Evolutionary conservation across 108 stramenopile species (phyloP), one percentile per base, ranked within the genome.

Genomic region (Hondaea fermentalgiana): DNA sequence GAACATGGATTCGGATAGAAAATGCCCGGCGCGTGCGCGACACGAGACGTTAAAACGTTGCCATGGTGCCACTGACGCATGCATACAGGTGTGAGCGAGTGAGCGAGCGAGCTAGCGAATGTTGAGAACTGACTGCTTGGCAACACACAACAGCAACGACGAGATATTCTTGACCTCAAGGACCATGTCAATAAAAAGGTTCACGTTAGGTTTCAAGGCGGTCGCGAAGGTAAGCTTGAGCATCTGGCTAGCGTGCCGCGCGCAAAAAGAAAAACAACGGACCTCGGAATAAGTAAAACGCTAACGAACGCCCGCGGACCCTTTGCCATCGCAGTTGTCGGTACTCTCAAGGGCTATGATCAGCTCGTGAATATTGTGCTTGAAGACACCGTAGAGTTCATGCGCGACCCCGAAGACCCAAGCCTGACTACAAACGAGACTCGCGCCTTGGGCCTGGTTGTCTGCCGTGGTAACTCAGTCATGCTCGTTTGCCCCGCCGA

Each of bases 311-410:
- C 2, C 1, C 35, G 35, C 35, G 35, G 2, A 35, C 35, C 2
- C 35, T 35, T 35, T 35, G 35, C 35, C 35, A 35, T 2, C 60
- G 83, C 87, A 91, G 94, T 94, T 23, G 88, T 51, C n/a, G 94
- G 94, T 8, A 88, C 93, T 4, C 89, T 94, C 6, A 94, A 94
- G 72, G 94, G 94, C 16, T 94, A 91, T 71, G 94, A 94, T 23
- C 93, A 92, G 57, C 91, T 94, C 4, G 92, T 93, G 16, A 94
- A 94, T 90, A 72, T 94, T 19, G 94, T 94, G 5, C 92, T 94
- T 5, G 94, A 94, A 44, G 93, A 94, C 44, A 89, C 92, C 72
- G 91, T 92, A 47, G 94, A 94, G 92, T 92, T 60, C 16, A 59
- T 94, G 87, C 88, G 94, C 92, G 93, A 93, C 58, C 91, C 93